Base-by-base conservation (phyloP, 169 alveolate species). In the Plasmodium vinckei region DNA sequence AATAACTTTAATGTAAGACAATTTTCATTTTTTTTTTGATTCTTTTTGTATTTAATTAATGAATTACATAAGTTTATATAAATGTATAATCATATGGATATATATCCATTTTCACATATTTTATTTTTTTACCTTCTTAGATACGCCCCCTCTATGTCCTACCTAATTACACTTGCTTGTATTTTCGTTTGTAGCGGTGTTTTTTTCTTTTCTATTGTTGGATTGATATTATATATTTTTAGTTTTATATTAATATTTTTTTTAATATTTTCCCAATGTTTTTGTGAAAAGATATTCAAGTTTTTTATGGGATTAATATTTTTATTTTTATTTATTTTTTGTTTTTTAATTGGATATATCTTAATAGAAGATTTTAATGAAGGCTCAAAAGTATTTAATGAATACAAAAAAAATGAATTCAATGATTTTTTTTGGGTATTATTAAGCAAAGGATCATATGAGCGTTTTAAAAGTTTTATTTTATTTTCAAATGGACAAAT, bases 171-270 rank as follows among this genome's bases (percentile, higher is more conserved):
- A 27, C 51, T 86, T 60, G 91, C 87, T 6, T 59, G 91, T 57
- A 65, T 86, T 39, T 86, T 86, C 73, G 75, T 86, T 72, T 86
- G 91, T 61, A 69, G 87, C 61, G 91, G 91, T 15, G 71, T 86
- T 5, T 70, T 47, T 23, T 86, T 86, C 63, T 86, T 86, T 12
- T 86, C 91, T 27, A 42, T 86, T 12, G 56, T 86, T 23, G 91
- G 91, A 46, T 21, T 86, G 47, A 54, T 86, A 3, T 57, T 86
- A 25, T 86, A 59, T 53, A 19, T 86, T 9, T 86, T 86, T 46
- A 60, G 91, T 39, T 46, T 86, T 21, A 69, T 86, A 17, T 49
- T 86, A 47, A 86, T 70, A 46, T 59, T 86, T 60, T 70, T 86
- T 53, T 70, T 86, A 60, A 86, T 86, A 42, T 86, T 86, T 71